Evolutionary conservation across 1,284 basidiomycete genomes (phyloP).

Genomic region (Ustilago trichophora): DNA sequence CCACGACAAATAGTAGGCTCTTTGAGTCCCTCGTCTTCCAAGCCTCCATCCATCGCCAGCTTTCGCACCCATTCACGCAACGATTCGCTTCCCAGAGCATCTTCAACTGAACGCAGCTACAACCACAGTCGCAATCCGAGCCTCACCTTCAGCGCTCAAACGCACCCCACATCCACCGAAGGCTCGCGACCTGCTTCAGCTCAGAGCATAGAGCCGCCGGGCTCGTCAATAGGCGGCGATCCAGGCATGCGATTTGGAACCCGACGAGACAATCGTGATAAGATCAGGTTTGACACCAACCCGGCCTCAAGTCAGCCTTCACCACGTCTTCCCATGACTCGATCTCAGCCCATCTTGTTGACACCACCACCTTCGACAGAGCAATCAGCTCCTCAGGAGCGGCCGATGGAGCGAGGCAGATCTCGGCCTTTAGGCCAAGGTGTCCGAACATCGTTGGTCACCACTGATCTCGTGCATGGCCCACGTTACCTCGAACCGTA

Average conservation of each 20-base stretch:
- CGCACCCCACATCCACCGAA: background rate
- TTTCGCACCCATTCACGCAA: background rate
- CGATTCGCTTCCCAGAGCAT: background rate
- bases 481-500: constrained; percentile 20
- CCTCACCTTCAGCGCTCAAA: constrained; percentile 5
- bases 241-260: background rate
- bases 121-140: constrained; percentile 10
- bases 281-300: background rate
- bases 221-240: background rate
- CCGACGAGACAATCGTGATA: background rate
- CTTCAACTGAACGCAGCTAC: background rate
- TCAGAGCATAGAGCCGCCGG: background rate
- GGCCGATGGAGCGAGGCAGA: background rate
- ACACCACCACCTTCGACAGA: background rate
- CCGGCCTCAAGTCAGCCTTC: background rate
- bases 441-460: background rate
- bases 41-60: background rate
- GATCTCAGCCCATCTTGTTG: constrained; percentile 1
- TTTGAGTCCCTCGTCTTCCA: background rate
- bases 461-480: background rate
- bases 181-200: constrained; percentile 3
- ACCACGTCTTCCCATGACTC: background rate
- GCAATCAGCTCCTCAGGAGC: background rate
- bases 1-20: background rate
- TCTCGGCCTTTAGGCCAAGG: background rate